These are phyloP conservation scores for Taphrina wiesneri DNA, from an alignment of 1,139 yeast genomes.

Conservation along the genomic window DNA sequence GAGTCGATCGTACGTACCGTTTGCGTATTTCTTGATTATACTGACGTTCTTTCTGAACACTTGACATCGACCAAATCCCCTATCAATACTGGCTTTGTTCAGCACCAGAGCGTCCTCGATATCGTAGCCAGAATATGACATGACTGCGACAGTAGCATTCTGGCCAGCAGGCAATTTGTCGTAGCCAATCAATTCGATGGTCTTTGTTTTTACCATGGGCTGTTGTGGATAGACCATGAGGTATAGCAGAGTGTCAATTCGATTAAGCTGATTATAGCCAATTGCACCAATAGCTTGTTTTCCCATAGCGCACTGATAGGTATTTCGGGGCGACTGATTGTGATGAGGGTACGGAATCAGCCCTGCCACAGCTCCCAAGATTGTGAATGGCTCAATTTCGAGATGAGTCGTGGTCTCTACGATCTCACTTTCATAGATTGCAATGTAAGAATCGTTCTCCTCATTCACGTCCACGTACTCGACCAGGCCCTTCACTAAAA, in stretches of 20 bases:
- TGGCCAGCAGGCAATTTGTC: constrained; percentile 99
- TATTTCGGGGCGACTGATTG: constrained; percentile 97
- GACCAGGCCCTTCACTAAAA: constrained; percentile 78
- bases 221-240: constrained; percentile 98
- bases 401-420: constrained; percentile 70
- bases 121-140: constrained; percentile 99
- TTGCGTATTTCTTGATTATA: constrained; percentile 83
- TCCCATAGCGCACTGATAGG: constrained; percentile 99
- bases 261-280: constrained; percentile 91
- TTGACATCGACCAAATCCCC: constrained; percentile 98
- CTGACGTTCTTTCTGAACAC: constrained; percentile 92
- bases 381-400: constrained; percentile 95
- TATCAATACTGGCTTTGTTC: constrained; percentile 87
- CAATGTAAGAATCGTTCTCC: constrained; percentile 92
- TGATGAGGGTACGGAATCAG: constrained; percentile 99
- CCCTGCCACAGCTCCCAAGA: constrained; percentile 97
- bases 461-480: constrained; percentile 97
- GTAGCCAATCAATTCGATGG: constrained; percentile 90
- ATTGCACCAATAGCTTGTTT: constrained; percentile 99
- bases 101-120: constrained; percentile 97
- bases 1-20: constrained; percentile 86
- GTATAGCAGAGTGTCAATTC: constrained; percentile 91
- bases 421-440: constrained; percentile 74
- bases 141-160: constrained; percentile 97
- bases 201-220: constrained; percentile 97